These are phyloP conservation scores for Coffea canephora DNA, from an alignment of 257 asterid genomes.

Conservation along the genomic window DNA sequence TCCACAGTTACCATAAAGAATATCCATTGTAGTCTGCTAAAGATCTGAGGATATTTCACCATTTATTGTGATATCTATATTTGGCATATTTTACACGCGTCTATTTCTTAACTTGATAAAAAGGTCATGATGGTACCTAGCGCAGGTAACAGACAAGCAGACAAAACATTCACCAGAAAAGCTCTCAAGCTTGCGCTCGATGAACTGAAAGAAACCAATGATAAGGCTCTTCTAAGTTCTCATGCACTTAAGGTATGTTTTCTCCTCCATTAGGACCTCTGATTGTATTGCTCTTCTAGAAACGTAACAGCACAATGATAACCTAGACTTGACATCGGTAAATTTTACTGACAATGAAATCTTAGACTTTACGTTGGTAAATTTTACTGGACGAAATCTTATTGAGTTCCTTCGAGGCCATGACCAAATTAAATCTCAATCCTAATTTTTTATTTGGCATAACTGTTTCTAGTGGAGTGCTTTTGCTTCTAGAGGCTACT, in stretches of 20 bases:
- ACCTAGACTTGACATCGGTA: too few relatives aligned
- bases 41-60: not conserved
- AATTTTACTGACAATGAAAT: too few relatives aligned
- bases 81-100: conserved; percentile 8
- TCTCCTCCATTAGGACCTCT: not conserved
- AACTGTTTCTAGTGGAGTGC: too few relatives aligned
- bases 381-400: too few relatives aligned
- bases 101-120: conserved; percentile 47
- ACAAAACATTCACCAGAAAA: conserved; percentile 55
- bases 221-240: conserved; percentile 66
- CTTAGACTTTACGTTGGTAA: too few relatives aligned
- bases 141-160: conserved; percentile 29
- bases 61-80: conserved; percentile 3
- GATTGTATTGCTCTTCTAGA: not conserved
- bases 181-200: conserved; percentile 69
- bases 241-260: conserved; percentile 70
- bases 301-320: too few relatives aligned
- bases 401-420: too few relatives aligned
- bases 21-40: conserved; percentile 47
- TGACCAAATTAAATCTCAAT: too few relatives aligned
- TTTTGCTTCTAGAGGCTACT: too few relatives aligned
- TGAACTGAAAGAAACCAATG: conserved; percentile 66
- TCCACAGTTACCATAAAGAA: conserved; percentile 62
- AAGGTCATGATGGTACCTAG: conserved; percentile 36
- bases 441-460: too few relatives aligned